Base-by-base conservation (phyloP, 192 early-diverging fungal genomes). In the Paraglomus occultum region DNA sequence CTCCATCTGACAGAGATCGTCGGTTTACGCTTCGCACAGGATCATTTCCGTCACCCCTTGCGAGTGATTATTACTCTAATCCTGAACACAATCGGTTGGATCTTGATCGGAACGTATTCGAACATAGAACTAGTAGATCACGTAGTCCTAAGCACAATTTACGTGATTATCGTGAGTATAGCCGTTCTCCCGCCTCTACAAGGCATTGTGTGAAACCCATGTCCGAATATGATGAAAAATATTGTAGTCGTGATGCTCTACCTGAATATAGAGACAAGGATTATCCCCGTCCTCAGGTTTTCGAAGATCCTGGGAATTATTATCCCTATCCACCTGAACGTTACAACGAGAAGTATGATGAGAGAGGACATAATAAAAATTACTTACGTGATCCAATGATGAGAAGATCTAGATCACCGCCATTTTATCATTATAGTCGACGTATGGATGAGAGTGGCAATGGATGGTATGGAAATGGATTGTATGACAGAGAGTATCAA, bases 401-500 rank as follows among this genome's bases (percentile, higher is more conserved):
- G 17, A 14, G 12, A 23, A 11, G 54, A 17, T 57, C 54, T 57
- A 17, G 54, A 11, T 57, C 54, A 4, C 54, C 54, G 4, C 12
- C 20, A 6, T 11, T 23, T 14, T 23, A n/a, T 57, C 54, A 57
- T 23, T 20, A n/a, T 12, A n/a, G 54, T 39, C 8, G 31, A 31
- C 31, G 31, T 31, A 31, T 31, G 31, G 31, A 31, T 31, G 31
- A 31, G 31, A 23, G 23, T 22, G 20, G n/a, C 40, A 57, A 57
- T 23, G 54, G 54, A 57, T 57, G 54, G 54, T 57, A 57, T 20
- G 54, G 54, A 7, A 39, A 57, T 57, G 54, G 40, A 14, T 12
- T 20, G 14, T 57, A 57, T 57, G 20, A 22, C 40, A 57, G 54
- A 23, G 54, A 57, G 23, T 57, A 57, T 52, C 51, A 52, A 52